Conservation (phyloP, 1,139 yeast species). For the Suhomyces atakaporum region DNA sequence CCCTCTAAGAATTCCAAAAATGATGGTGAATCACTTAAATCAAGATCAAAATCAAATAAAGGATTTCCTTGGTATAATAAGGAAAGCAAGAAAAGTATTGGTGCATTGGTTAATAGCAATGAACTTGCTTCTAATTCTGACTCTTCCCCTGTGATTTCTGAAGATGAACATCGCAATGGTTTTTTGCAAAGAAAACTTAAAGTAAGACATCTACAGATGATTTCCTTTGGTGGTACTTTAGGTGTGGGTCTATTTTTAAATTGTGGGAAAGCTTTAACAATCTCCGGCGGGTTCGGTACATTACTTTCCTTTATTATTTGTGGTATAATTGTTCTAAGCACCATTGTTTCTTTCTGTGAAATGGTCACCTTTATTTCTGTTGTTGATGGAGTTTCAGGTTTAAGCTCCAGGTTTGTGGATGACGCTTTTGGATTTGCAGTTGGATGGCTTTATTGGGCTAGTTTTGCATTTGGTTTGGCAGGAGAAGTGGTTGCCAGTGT, state of each 20-base stretch:
- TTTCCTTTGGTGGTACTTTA: slow-evolving; percentile 78
- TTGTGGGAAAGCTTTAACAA: slow-evolving; percentile 75
- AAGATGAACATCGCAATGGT: slow-evolving; percentile 2
- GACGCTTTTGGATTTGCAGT: slow-evolving; percentile 84
- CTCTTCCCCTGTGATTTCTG: slow-evolving; percentile 4
- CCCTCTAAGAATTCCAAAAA: slow-evolving; percentile 7
- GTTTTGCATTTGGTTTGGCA: slow-evolving; percentile 73
- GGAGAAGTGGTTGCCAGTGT: slow-evolving; percentile 81
- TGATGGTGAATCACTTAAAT: slow-evolving; percentile 12
- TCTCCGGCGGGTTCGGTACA: slow-evolving; percentile 84
- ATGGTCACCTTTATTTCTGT: slow-evolving; percentile 84
- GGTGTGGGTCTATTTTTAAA: slow-evolving; percentile 82
- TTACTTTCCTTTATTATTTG: slow-evolving; percentile 68
- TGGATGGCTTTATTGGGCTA: slow-evolving; percentile 76
- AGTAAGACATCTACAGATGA: slow-evolving; percentile 75
- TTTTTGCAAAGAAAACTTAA: slow-evolving; percentile 56
- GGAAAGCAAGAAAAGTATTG: slow-evolving; percentile 7
- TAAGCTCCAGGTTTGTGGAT: slow-evolving; percentile 78
- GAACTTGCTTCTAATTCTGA: slow-evolving; percentile 8
- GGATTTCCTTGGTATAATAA: slow-evolving; percentile 5
- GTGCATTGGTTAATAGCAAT: slow-evolving; percentile 10
- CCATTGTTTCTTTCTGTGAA: slow-evolving; percentile 79
- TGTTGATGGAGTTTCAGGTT: slow-evolving; percentile 76
- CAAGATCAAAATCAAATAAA: slow-evolving; percentile 9
- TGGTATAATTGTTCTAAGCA: slow-evolving; percentile 66